Evolutionary conservation across 768 basidiomycete genomes (phyloP).

Genomic region (Suillus tomentosus): DNA sequence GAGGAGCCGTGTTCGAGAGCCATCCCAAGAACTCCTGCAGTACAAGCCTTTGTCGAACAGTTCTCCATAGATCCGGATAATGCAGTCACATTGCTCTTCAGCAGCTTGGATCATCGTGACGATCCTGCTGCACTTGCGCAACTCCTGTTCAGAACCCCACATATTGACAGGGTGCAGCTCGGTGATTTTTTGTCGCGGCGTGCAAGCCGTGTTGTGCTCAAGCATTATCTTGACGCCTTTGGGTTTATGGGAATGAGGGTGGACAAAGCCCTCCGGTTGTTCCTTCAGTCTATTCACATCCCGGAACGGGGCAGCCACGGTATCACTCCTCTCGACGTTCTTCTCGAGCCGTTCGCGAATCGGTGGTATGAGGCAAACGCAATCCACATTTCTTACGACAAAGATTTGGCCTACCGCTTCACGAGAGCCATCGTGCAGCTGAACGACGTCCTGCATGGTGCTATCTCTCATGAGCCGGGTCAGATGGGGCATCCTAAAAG

Average conservation of each 20-base stretch:
- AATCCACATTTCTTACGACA: conserved; percentile 75
- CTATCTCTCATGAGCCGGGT: conserved; percentile 64
- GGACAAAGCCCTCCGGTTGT: conserved; percentile 87
- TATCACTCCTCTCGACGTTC: conserved; percentile 45
- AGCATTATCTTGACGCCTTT: conserved; percentile 86
- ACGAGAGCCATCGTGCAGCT: conserved; percentile 84
- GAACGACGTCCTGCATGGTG: conserved; percentile 83
- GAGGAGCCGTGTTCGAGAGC: conserved; percentile 55
- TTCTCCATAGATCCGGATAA: conserved; percentile 81
- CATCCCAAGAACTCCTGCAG: conserved; percentile 57
- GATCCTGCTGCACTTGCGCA: conserved; percentile 79
- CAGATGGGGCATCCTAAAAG: conserved; percentile 54
- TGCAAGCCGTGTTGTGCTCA: conserved; percentile 73
- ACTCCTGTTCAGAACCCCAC: conserved; percentile 77
- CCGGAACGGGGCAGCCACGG: conserved; percentile 44
- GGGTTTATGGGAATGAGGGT: conserved; percentile 81
- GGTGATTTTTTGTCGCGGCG: conserved; percentile 83
- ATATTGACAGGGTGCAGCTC: conserved; percentile 79
- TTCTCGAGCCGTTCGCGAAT: conserved; percentile 82
- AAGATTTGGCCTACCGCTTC: conserved; percentile 74
- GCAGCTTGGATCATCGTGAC: conserved; percentile 57
- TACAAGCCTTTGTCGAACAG: conserved; percentile 73
- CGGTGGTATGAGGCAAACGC: conserved; percentile 93
- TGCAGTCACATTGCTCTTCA: conserved; percentile 72
- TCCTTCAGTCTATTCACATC: conserved; percentile 81